Evolutionary conservation across 2,329 filamentous ascomycete species (phyloP).

Genomic region (Nigrospora osmanthi): DNA sequence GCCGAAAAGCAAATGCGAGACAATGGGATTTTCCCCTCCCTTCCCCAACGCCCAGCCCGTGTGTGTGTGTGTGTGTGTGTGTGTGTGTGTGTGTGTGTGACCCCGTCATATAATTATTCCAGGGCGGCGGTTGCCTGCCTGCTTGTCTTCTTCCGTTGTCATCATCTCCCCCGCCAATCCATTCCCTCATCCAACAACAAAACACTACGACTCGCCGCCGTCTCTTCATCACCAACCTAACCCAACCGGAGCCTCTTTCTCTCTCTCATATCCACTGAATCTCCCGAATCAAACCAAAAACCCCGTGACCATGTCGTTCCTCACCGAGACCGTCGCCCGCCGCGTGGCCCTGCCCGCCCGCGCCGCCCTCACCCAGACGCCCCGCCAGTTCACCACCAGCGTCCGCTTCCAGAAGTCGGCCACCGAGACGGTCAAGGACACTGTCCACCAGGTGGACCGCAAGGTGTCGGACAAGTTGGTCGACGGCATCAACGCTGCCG

Average conservation of each 20-base stretch:
- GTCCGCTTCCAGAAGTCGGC: constrained; percentile 36
- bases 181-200: too few species aligned
- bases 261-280: neutral
- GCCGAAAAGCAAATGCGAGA: too few species aligned
- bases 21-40: too few species aligned
- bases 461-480: constrained; percentile 54
- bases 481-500: constrained; percentile 49
- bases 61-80: too few species aligned
- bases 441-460: constrained; percentile 50
- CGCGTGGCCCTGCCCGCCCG: constrained; percentile 29
- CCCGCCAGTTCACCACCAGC: constrained; percentile 43
- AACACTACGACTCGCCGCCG: too few species aligned
- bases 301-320: constrained; percentile 40
- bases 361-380: constrained; percentile 28
- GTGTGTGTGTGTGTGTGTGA: too few species aligned
- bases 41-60: too few species aligned
- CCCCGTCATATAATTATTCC: too few species aligned
- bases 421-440: constrained; percentile 50
- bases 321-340: constrained; percentile 38
- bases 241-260: neutral
- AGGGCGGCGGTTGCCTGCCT: too few species aligned
- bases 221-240: neutral
- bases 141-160: too few species aligned
- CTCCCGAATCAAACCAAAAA: neutral
- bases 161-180: too few species aligned